Evolutionary conservation across 2,329 filamentous ascomycete genomes (phyloP).

Genomic region (Lecanicillium sp.): DNA sequence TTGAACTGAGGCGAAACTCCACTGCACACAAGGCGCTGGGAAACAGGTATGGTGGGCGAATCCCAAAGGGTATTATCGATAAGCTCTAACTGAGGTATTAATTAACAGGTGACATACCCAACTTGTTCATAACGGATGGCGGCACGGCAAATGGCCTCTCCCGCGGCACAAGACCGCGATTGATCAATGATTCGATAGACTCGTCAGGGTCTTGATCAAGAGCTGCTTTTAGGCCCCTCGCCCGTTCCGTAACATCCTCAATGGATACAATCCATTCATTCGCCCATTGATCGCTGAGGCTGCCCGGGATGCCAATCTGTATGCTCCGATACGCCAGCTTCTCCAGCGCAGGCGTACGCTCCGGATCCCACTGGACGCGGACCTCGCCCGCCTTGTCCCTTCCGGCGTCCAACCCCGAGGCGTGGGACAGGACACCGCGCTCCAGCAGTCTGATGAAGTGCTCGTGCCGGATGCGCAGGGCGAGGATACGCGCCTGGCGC

Average conservation of each 20-base stretch:
- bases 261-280: conserved; percentile 48
- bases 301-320: conserved; percentile 52
- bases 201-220: conserved; percentile 35
- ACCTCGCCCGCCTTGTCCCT: conserved; percentile 33
- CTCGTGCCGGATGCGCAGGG: conserved; percentile 46
- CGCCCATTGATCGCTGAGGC: conserved; percentile 39
- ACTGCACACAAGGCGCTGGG: too few species aligned
- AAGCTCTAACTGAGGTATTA: too few species aligned
- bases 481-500: conserved; percentile 50
- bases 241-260: conserved; percentile 52
- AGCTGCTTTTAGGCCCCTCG: conserved; percentile 39
- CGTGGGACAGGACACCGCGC: conserved; percentile 26
- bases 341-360: conserved; percentile 41
- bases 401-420: background rate
- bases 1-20: too few species aligned
- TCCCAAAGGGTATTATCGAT: too few species aligned
- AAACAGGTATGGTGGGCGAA: too few species aligned
- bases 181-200: conserved; percentile 29
- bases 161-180: conserved; percentile 34
- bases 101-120: conserved; percentile 33
- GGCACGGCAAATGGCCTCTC: conserved; percentile 39
- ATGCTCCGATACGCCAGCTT: conserved; percentile 48
- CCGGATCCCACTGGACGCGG: conserved; percentile 60
- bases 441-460: conserved; percentile 44
- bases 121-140: conserved; percentile 26